Base-by-base conservation (phyloP, 257 asterid genomes). In the Solanum neorickii region DNA sequence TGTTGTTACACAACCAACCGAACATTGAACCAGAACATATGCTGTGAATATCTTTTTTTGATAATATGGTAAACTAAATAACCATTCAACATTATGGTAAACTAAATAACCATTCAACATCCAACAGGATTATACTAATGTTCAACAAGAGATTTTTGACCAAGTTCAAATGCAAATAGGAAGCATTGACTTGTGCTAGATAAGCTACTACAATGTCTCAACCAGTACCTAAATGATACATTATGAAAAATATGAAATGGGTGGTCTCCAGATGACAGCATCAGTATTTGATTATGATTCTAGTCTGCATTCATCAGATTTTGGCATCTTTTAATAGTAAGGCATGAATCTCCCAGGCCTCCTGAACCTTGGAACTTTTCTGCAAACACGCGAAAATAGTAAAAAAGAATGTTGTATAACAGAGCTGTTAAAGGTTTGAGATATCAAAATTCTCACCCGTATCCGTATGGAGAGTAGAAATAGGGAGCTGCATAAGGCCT, bases 351-450 rank as follows among this genome's bases (percentile, higher is more conserved):
- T 97, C 9, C 88, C 31, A 15, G 98, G 91, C 87, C 99, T 93
- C 93, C 99, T 92, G 93, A 93, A 96, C 91, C 99, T 91, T 69
- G 98, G 98, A 49, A 84, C 94, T 92, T 96, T 96, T 90, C 99
- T 96, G 98, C 91, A 74, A 92, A 31, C 23, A 60, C 14, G 47
- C 35, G 41, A 47, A 75, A 75, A 80, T 31, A 66, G 29, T 75
- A 87, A 73, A 88, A 70, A 85, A 73, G 46, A 6, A 29, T 7
- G 29, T 74, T 74, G 23, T 21, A 37, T 10, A 73, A 35, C 49
- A 20, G 4, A 11, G 31, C 31, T 21, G 66, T 76, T 86, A 42
- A 27, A 46, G 59, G 37, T 33, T 44, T 31, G 62, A 59, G 41
- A 35, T 62, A 29, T 56, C 29, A 18, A 47, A 76, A 82, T 74